Evolutionary conservation across 208 protist genomes (phyloP), one percentile per base, ranked within the genome.

Genomic region (Phytomonas sp.): DNA sequence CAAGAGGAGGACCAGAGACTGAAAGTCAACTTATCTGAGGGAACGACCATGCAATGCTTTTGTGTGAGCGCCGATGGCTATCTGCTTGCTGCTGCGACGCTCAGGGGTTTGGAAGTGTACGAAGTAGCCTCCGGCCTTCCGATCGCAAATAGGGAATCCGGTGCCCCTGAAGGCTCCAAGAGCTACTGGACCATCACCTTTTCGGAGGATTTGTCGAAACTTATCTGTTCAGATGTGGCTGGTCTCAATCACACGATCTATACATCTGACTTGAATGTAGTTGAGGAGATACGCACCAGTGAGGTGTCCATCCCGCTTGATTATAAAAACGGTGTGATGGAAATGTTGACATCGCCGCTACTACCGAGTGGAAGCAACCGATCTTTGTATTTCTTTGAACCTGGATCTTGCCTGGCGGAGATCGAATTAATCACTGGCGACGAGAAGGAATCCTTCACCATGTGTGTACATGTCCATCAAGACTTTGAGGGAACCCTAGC

Each of bases 181-280:
- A 70, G 74, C 40, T 80, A 71, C 73, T 92, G 88, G 86, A 78
- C 74, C 61, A 70, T 89, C 45, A 79, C 77, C 59, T 94, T 94
- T 67, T 81, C 81, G 2, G 72, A 82, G n/a, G 77, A 91, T 63
- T 83, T 77, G 12, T 75, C 71, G 10, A 72, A 75, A 32, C 74
- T 94, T 30, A 73, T 94, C 67, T 75, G 81, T 52, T 86, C 84
- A 3, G 85, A 84, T 59, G 26, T 66, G 23, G 67, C 70, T n/a
- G 86, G 89, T 6, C 40, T 77, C 14, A 73, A 76, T 34, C 89
- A 93, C 77, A 74, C 80, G 29, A 61, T 92, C 23, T 74, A 91
- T 40, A 74, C 74, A 29, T 67, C 70, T 4, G 72, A 77, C 29
- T 68, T 92, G 29, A 69, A 67, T 29, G 69, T 71, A n/a, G 34